Conservation (phyloP, 768 basidiomycete genomes). For the Paxillus ammoniavirescens region DNA sequence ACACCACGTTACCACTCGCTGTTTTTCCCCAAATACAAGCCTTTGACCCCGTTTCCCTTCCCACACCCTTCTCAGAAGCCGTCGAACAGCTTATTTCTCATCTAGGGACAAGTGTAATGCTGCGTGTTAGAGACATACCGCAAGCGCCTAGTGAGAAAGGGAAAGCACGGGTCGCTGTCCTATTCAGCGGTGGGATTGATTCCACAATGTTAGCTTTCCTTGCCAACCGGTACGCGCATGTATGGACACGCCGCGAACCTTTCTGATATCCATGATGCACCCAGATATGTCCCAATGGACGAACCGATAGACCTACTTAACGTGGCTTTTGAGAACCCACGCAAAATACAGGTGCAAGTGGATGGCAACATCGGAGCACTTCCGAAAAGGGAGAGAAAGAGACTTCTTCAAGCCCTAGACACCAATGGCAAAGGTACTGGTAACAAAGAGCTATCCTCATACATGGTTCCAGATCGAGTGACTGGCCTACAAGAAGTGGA, state of each 20-base stretch:
- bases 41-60: slow-evolving; percentile 27
- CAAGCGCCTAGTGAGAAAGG: slow-evolving; percentile 33
- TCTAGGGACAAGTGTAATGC: slow-evolving; percentile 64
- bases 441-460: slow-evolving; percentile 33
- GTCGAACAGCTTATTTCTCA: slow-evolving; percentile 52
- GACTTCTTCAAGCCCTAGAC: slow-evolving; percentile 11
- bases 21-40: slow-evolving; percentile 31
- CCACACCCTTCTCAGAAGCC: slow-evolving; percentile 28
- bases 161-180: slow-evolving; percentile 67
- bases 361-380: slow-evolving; percentile 46
- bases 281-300: slow-evolving; percentile 65
- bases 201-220: slow-evolving; percentile 81
- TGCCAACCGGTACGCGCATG: slow-evolving; percentile 59
- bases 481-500: slow-evolving; percentile 77
- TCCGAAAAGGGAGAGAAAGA: slow-evolving; percentile 44
- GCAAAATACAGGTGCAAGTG: slow-evolving; percentile 54
- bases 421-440: neutral
- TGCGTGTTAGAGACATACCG: slow-evolving; percentile 71
- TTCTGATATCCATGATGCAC: neutral
- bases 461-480: slow-evolving; percentile 85
- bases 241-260: neutral
- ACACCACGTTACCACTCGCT: slow-evolving; percentile 46
- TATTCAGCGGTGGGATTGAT: slow-evolving; percentile 97
- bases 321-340: slow-evolving; percentile 95
- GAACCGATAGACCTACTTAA: slow-evolving; percentile 93